Base-by-base conservation (phyloP, 441 rosid species). In the Manihot esculenta region DNA sequence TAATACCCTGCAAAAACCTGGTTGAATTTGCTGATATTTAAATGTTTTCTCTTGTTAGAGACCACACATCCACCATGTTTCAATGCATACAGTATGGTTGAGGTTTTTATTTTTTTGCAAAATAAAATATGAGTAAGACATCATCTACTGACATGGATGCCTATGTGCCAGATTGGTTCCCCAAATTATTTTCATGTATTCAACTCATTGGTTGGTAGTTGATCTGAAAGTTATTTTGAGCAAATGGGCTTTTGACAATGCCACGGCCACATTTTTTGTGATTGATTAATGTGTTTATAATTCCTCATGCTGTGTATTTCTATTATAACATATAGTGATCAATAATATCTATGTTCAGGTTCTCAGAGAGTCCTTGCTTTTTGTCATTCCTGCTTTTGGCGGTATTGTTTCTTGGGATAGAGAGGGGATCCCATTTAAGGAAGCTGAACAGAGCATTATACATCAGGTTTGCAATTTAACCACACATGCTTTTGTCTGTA, bases 391-490 rank as follows among this genome's bases (percentile, higher is more conserved):
- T 81, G 88, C 99, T 72, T 94, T 92, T 81, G 99, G 99, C 41
- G 99, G 99, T 64, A 69, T 69, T 69, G 96, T 92, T 74, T 92
- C 99, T 66, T 90, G 99, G 99, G 98, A 92, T 64, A 96, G 99
- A 67, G 93, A 88, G 62, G 99, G 90, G n/a, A 96, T 96, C 47
- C 97, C 96, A 12, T 94, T 87, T 57, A 68, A 65, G 57, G 96
- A 94, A 76, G 78, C 85, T 72, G 97, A 92, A 76, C 90, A 84
- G 71, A 83, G 88, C 85, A 92, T 92, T 66, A 89, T 96, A 73
- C 88, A 92, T 80, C 99, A 92, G 92, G 99, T 92, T 78, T 68
- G 80, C n/a, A n/a, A n/a, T n/a, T n/a, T n/a, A n/a, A n/a, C 21
- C 11, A 15, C 38, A 33, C 6, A 33, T 33, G 38, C 38, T 33